Evolutionary conservation across 2,329 filamentous ascomycete species (phyloP), one percentile per base, ranked within the genome.

Genomic region (Cryphonectria parasitica): DNA sequence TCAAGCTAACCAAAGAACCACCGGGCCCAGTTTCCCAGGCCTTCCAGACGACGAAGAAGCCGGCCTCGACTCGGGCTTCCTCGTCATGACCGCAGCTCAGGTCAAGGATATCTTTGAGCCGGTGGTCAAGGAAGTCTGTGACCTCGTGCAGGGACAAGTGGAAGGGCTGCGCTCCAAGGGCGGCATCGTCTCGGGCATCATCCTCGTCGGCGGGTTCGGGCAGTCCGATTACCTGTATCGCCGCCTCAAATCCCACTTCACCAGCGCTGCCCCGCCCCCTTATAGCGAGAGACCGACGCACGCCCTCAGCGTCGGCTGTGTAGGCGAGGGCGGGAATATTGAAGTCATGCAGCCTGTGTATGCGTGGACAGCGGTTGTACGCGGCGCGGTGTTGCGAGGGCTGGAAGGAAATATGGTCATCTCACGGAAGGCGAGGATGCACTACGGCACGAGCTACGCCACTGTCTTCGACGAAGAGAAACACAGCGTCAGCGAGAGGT

Each of bases 341-440:
- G 91, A 94, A 80, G 91, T 95, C 39, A 92, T 95, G 87, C 92
- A 95, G 80, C 91, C 92, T 0, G 86, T 94, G 67, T 92, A 95
- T 77, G 91, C 92, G 1, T 94, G 92, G 92, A 94, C 92, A 10
- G 91, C 92, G 0, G 92, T 94, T 1, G 92, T 95, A 6, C 85
- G 92, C 71, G 92, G 92, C 8, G 92, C 92, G 0, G 92, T 94
- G 11, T 80, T 95, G 67, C 84, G 92, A 64, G 92, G 92, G 0
- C 79, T 95, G 22, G 92, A 95, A 78, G 92, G 92, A 25, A 93
- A 90, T 77, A 92, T 94, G 87, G 92, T 95, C 8, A 88, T 94
- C 70, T 92, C 89, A 71, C 84, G 92, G 64, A 89, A 91, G 78
- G 90, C 91, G 64, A 86, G 92, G 74, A 92, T 90, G 86, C 89